Evolutionary conservation across 371 early-diverging fungal genomes (phyloP), one percentile per base, ranked within the genome.

Genomic region (Zopfochytrium polystomum): DNA sequence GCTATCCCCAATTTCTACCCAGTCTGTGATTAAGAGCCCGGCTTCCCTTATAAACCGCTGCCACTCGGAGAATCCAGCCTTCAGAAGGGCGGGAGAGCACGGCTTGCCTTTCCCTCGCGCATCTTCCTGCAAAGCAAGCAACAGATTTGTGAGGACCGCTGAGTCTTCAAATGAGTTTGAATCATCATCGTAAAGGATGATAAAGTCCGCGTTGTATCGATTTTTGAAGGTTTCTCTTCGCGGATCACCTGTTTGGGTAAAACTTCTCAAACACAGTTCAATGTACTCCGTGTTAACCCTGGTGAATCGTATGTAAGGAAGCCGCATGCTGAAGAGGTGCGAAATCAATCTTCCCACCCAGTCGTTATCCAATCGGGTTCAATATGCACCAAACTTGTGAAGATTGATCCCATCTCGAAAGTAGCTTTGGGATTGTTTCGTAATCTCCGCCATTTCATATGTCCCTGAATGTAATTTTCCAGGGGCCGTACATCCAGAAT

Each of bases 31-130:
- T 7, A 5, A 23, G 20, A 48, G 34, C 3, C 52, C 63, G 22
- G 46, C 49, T 23, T 18, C 7, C 43, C 52, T 32, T 6, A 60
- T 27, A 46, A 54, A 68, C 3, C 31, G 18, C n/a, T 34, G 61
- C 94, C 93, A 92, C 0, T 80, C 89, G 44, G 77, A 66, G 70
- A 88, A 89, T 0, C 92, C 92, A 25, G 92, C 94, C 9, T 74
- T 62, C n/a, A 93, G 66, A 32, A 92, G 62, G 55, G 87, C 72
- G 0, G 90, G 90, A 50, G 66, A 62, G 15, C 75, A 62, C 32
- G 66, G 63, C 25, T 83, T 71, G 3, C 60, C 66, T 29, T 78
- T 80, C 27, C 68, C 62, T 46, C 77, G 83, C 52, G 88, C 89
- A 32, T 70, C 61, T 30, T 85, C 80, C 52, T 80, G 85, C 27